Evolutionary conservation across 179 eudicot species (phyloP).

Genomic region (Beta lomatogona): DNA sequence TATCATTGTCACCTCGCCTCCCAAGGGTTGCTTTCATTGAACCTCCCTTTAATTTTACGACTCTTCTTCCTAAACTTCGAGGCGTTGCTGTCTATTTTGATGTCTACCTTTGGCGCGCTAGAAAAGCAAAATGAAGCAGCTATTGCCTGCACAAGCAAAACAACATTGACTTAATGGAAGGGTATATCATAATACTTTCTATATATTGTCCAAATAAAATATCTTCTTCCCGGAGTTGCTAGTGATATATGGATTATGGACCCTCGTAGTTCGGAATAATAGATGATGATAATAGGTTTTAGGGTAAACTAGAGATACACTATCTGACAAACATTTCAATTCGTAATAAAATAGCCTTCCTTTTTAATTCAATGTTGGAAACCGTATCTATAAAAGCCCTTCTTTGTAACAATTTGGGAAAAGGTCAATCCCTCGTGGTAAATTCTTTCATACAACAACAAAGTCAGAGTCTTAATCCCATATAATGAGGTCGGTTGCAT

Average conservation of each 20-base stretch:
- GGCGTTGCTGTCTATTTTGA: slow-evolving; percentile 70
- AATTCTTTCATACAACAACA: too few species aligned
- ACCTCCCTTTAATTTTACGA: slow-evolving; percentile 67
- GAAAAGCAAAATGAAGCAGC: slow-evolving; percentile 87
- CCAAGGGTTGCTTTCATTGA: slow-evolving; percentile 74
- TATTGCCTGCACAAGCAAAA: slow-evolving; percentile 59
- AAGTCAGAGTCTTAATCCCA: too few species aligned
- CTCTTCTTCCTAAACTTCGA: slow-evolving; percentile 72
- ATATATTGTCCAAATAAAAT: not conserved
- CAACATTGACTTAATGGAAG: not conserved
- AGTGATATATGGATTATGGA: not conserved
- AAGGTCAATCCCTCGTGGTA: too few species aligned
- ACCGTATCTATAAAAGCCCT: not conserved
- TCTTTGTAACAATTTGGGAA: not conserved
- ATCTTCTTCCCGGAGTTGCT: not conserved
- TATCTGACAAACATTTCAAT: not conserved
- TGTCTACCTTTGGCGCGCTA: slow-evolving; percentile 72
- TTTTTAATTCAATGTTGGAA: not conserved
- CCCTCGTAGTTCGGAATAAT: not conserved
- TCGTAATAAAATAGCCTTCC: not conserved
- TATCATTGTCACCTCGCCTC: slow-evolving; percentile 34
- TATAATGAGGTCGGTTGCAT: too few species aligned
- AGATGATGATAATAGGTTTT: not conserved
- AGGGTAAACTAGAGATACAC: not conserved
- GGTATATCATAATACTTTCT: not conserved